Conservation (phyloP, 179 eudicot genomes). For the Heliamphora pulchella region DNA sequence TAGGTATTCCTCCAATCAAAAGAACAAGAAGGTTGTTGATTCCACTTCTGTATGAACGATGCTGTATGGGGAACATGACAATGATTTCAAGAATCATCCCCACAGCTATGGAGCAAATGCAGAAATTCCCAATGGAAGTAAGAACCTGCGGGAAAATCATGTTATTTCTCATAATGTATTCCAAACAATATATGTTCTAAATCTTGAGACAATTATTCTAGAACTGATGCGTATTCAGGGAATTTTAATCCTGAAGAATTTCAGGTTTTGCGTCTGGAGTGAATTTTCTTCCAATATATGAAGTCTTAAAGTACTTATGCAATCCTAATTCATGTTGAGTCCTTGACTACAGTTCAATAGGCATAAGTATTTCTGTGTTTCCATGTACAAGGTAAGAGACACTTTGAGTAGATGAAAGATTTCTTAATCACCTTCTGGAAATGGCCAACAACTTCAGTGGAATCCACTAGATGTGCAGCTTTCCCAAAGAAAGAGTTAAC, state of each 20-base stretch:
- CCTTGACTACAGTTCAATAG: neutral
- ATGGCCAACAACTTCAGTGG: constrained; percentile 57
- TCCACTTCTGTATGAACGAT: constrained; percentile 53
- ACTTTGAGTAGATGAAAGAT: neutral
- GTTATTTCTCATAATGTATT: neutral
- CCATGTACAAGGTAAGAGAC: constrained; percentile 4
- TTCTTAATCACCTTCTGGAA: constrained; percentile 50
- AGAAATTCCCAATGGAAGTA: constrained; percentile 36
- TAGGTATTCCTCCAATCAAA: constrained; percentile 74
- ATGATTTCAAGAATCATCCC: constrained; percentile 64
- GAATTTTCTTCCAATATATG: neutral
- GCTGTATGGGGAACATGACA: constrained; percentile 57
- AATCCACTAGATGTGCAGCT: constrained; percentile 63
- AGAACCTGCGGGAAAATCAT: constrained; percentile 40
- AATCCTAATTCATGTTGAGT: neutral
- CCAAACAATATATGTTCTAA: neutral
- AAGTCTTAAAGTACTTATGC: neutral
- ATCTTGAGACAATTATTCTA: neutral
- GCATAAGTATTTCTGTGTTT: neutral
- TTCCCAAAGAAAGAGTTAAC: constrained; percentile 68
- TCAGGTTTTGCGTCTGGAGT: neutral
- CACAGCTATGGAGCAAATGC: constrained; percentile 44
- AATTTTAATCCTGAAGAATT: neutral
- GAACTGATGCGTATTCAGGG: neutral
- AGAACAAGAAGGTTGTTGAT: constrained; percentile 72